Base-by-base conservation (phyloP, 2,329 filamentous ascomycete genomes). In the Cordyceps tenuipes region DNA sequence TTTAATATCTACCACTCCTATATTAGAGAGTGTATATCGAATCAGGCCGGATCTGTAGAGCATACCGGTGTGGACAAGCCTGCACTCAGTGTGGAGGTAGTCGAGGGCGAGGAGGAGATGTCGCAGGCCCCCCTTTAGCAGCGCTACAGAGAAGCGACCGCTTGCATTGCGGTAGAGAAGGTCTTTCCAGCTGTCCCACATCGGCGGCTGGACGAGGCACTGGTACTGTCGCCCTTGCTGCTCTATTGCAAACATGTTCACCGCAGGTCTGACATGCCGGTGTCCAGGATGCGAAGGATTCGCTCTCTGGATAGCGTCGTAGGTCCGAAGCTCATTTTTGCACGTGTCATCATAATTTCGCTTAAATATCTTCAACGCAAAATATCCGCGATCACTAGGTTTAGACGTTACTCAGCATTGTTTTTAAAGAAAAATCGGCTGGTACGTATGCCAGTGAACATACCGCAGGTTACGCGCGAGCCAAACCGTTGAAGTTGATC, bases 1-100 rank as follows among this genome's bases (percentile, higher is more conserved):
- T 31, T 49, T 49, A 26, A 49, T 31, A n/a, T 49, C 47, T 49
- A 26, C 7, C 13, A 19, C 9, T 31, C 9, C 9, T 4, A 31
- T 8, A 6, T 49, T 13, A 49, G 47, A 10, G n/a, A n/a, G n/a
- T n/a, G n/a, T n/a, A n/a, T n/a, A n/a, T n/a, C n/a, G n/a, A n/a
- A n/a, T n/a, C n/a, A n/a, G n/a, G n/a, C n/a, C n/a, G n/a, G n/a
- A 34, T 19, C 46, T 50, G 41, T 3, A 39, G 50, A 50, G 17
- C 49, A 34, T 70, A 74, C 72, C 74, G 58, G 73, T 78, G 64
- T 79, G 76, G n/a, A 77, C 68, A 59, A 79, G 64, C 50, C 72
- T 71, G 65, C 72, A 75, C 62, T 77, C 72, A 3, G 68, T 70
- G 62, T 78, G 75, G 26, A 78, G 62, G 39, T 65, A 69, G 57